Evolutionary conservation across 2,329 filamentous ascomycete genomes (phyloP).

Genomic region (Beauveria bassiana): DNA sequence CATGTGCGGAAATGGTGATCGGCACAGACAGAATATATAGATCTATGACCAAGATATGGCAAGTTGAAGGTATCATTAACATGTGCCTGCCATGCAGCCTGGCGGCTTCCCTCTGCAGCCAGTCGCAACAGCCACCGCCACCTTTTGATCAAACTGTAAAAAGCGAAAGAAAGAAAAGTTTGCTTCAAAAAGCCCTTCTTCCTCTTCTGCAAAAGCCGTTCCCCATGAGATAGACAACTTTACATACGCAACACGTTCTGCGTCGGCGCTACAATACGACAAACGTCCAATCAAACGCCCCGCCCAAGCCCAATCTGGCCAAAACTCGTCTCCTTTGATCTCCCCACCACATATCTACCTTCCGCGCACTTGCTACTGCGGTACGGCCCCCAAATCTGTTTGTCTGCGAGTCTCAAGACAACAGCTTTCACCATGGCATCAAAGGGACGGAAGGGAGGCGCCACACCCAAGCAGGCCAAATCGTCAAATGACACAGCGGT

Average conservation of each 20-base stretch:
- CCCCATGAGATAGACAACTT: not conserved
- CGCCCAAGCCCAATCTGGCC: constrained; percentile 11
- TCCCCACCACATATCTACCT: not conserved
- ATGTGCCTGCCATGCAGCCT: too few relatives aligned
- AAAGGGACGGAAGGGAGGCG: not conserved
- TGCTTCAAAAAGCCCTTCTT: not conserved
- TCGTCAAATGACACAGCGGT: not conserved
- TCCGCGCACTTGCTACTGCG: not conserved
- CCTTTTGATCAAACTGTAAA: too few relatives aligned
- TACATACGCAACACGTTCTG: not conserved
- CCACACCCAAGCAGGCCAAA: constrained; percentile 5
- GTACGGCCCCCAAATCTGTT: not conserved
- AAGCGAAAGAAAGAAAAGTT: too few relatives aligned
- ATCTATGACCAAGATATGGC: too few relatives aligned
- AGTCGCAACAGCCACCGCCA: too few relatives aligned
- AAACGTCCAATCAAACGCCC: constrained; percentile 10
- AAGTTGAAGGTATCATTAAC: too few relatives aligned
- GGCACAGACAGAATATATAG: too few relatives aligned
- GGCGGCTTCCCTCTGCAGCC: too few relatives aligned
- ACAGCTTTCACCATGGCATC: not conserved
- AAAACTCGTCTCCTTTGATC: constrained; percentile 5
- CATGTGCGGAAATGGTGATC: too few relatives aligned
- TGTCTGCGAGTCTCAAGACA: not conserved
- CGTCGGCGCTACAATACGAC: not conserved
- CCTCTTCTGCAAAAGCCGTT: not conserved